Percentiles rank a stretch among this genome's conserved stretches.
Evolutionary conservation across 805 yeast genomes (phyloP).

Genomic region (Candida patagonica): DNA sequence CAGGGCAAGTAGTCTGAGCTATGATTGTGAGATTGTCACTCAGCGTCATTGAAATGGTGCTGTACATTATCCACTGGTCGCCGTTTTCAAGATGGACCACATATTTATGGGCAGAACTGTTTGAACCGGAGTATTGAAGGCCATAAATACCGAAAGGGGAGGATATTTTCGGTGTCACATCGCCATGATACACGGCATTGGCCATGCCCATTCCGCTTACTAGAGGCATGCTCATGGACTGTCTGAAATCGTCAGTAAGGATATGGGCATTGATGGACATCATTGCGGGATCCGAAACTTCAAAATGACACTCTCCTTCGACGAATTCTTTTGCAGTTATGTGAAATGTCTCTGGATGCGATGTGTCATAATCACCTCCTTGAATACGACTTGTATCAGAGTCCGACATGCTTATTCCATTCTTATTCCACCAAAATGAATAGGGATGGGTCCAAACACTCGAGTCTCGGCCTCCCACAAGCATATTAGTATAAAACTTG

Average conservation of each 20-base stretch:
- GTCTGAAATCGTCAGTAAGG: constrained; percentile 3
- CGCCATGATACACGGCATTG: constrained; percentile 36
- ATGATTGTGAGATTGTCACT: constrained; percentile 32
- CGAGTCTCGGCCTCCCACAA: constrained; percentile 51
- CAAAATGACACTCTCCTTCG: constrained; percentile 21
- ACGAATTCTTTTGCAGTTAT: constrained; percentile 13
- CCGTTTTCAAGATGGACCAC: constrained; percentile 44
- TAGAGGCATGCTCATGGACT: constrained; percentile 29
- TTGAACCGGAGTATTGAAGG: constrained; percentile 33
- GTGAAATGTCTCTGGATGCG: not conserved
- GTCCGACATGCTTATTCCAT: constrained; percentile 59
- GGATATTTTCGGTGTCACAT: constrained; percentile 26
- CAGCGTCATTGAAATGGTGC: constrained; percentile 25
- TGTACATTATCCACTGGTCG: constrained; percentile 57
- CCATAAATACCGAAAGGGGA: constrained; percentile 57
- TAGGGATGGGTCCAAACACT: constrained; percentile 79
- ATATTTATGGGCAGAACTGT: constrained; percentile 42
- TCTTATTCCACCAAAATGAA: constrained; percentile 52
- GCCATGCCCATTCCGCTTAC: constrained; percentile 56
- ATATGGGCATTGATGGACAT: constrained; percentile 19
- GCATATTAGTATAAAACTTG: constrained; percentile 63
- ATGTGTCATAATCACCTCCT: constrained; percentile 2
- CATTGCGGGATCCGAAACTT: constrained; percentile 9
- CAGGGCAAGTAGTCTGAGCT: constrained; percentile 35
- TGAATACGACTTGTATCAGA: constrained; percentile 35